These are phyloP conservation scores for Jackrogersella minutella DNA, from an alignment of 495 filamentous ascomycete species.

Conservation along the genomic window DNA sequence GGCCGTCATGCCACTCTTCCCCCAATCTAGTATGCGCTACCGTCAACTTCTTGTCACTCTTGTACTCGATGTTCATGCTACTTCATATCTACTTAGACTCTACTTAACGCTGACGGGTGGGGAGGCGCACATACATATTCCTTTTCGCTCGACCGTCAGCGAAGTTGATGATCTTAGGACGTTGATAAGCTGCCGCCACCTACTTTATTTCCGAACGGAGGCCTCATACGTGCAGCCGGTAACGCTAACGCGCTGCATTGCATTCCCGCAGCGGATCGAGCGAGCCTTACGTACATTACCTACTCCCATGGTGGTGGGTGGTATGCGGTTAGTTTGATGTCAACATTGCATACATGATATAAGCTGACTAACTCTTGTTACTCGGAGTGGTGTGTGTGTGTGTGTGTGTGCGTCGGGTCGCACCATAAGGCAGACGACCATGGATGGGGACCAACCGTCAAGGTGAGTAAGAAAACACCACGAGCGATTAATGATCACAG, in stretches of 20 bases:
- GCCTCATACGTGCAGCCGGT: conserved; percentile 26
- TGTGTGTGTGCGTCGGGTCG: neutral
- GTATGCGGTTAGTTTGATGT: conserved; percentile 9
- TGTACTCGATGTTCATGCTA: conserved; percentile 14
- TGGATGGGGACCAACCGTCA: conserved; percentile 1
- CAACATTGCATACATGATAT: conserved; percentile 13
- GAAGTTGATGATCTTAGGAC: conserved; percentile 3
- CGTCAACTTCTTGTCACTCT: neutral
- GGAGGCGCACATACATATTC: neutral
- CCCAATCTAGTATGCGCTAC: neutral
- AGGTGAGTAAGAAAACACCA: conserved; percentile 12
- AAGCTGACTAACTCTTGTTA: conserved; percentile 22
- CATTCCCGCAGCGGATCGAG: conserved; percentile 31
- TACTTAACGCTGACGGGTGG: conserved; percentile 10
- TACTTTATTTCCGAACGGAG: conserved; percentile 22
- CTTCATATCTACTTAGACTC: conserved; percentile 17
- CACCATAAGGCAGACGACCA: conserved; percentile 11
- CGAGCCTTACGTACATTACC: conserved; percentile 5
- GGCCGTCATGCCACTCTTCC: neutral
- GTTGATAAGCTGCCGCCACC: conserved; percentile 6
- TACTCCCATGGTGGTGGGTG: conserved; percentile 12
- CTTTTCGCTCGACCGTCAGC: conserved; percentile 1
- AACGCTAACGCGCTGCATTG: conserved; percentile 26
- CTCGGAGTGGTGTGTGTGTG: neutral
- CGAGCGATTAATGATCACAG: conserved; percentile 10